Base-by-base conservation (phyloP, 371 early-diverging fungal species). In the Rhizopus delemar region DNA sequence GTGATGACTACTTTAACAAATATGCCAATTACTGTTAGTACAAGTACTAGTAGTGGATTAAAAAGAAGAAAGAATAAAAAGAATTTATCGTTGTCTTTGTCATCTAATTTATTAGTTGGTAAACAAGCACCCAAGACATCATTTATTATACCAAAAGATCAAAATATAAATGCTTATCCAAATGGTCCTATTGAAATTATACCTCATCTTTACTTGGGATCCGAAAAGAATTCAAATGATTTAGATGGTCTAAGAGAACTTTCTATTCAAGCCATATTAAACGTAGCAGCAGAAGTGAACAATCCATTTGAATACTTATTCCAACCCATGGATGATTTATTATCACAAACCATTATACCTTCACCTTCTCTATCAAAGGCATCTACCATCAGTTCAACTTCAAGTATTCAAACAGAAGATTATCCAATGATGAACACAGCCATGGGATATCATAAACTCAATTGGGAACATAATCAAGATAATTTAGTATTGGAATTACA, bases 401-500 rank as follows among this genome's bases (percentile, higher is more conserved):
- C 70, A 15, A 69, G 59, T 39, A 64, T 76, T 31, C 57, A 67
- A 45, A 55, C 51, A 3, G 38, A 36, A 16, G 51, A 51, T 15
- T 32, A 33, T 15, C 43, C 56, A 13, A 36, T 39, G 6, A 36
- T 48, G 11, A 29, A 34, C 16, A 13, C 31, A 36, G 36, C 16
- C 13, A 35, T 41, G 8, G 43, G 28, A 8, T 86, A 85, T 67
- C 82, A 82, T 66, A 92, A 90, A 56, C 63, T 88, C 34, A 66
- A 80, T 15, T 94, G 95, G 93, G 66, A 86, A 41, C 96, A 94
- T 73, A 75, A 86, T 69, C 90, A 91, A 66, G 75, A 85, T 32
- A 82, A 88, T 65, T 57, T 91, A 28, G 74, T 77, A 11, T 45
- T 70, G 15, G 85, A 89, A 61, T 86, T 94, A 35, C 77, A 75